These are phyloP conservation scores for Rhynchospora breviuscula DNA, from an alignment of 176 grass and related monocot species.

Conservation along the genomic window DNA sequence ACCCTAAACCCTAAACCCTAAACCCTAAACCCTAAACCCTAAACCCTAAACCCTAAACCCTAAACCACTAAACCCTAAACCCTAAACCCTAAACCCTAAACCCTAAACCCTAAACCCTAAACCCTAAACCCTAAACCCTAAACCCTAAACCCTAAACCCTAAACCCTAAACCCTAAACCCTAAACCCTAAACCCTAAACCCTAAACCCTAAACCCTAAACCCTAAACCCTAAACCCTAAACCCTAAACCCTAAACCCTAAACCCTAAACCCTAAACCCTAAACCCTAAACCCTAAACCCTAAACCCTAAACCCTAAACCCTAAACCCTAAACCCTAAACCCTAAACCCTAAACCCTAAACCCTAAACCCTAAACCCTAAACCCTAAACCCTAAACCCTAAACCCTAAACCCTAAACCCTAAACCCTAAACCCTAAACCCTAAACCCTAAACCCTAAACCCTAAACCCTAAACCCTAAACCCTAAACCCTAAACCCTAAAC, in stretches of 20 bases:
- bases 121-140: conserved; percentile 29
- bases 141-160: conserved; percentile 33
- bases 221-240: conserved; percentile 28
- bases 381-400: conserved; percentile 31
- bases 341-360: conserved; percentile 3
- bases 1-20: conserved; percentile 19
- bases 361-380: conserved; percentile 34
- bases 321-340: conserved; percentile 29
- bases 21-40: conserved; percentile 15
- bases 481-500: conserved; percentile 25
- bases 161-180: conserved; percentile 21
- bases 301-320: conserved; percentile 22
- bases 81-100: conserved; percentile 28
- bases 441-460: conserved; percentile 32
- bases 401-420: conserved; percentile 28
- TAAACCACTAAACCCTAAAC: conserved; percentile 31
- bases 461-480: conserved; percentile 26
- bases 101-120: conserved; percentile 21
- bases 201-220: conserved; percentile 27
- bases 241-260: conserved; percentile 25
- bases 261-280: conserved; percentile 1
- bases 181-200: not conserved
- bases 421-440: conserved; percentile 22
- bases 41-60: conserved; percentile 26
- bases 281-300: conserved; percentile 17